These are phyloP conservation scores for Graphium sp. DNA, from an alignment of 2,329 filamentous ascomycete species.

Conservation along the genomic window DNA sequence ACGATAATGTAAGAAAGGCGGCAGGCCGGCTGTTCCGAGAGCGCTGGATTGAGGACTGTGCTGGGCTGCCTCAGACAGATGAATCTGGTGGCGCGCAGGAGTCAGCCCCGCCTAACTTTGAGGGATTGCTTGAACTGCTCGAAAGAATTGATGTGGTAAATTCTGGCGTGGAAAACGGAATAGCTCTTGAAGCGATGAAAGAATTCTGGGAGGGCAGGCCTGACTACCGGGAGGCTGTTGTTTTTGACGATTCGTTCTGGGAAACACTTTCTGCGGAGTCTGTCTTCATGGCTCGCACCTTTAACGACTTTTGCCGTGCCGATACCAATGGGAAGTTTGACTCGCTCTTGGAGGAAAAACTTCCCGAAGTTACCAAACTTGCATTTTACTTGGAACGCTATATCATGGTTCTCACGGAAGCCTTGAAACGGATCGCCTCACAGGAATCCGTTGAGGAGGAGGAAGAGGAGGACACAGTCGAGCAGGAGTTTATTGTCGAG, in stretches of 20 bases:
- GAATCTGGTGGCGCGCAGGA: constrained; percentile 38
- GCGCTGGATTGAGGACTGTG: constrained; percentile 96
- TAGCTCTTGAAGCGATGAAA: constrained; percentile 85
- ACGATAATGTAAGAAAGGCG: constrained; percentile 86
- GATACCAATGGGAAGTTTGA: constrained; percentile 61
- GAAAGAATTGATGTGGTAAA: constrained; percentile 90
- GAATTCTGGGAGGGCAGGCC: constrained; percentile 91
- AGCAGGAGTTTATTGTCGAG: constrained; percentile 90
- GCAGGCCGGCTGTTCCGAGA: constrained; percentile 81
- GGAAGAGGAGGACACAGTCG: constrained; percentile 69
- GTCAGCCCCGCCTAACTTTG: constrained; percentile 43
- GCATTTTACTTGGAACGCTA: constrained; percentile 77
- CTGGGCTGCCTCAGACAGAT: constrained; percentile 43
- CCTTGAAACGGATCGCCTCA: constrained; percentile 38
- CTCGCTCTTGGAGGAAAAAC: constrained; percentile 68
- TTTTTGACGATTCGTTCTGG: constrained; percentile 63
- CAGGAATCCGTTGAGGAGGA: constrained; percentile 40
- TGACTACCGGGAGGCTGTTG: constrained; percentile 58
- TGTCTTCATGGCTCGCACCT: constrained; percentile 77
- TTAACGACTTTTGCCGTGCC: constrained; percentile 80
- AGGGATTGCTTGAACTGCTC: constrained; percentile 76
- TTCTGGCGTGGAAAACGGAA: constrained; percentile 75
- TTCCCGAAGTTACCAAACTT: constrained; percentile 85
- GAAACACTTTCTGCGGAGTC: constrained; percentile 70
- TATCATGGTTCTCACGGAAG: constrained; percentile 49